phyloP scores from a whole-genome alignment of 1,284 basidiomycete genomes.

The Gomphus sp. region DNA sequence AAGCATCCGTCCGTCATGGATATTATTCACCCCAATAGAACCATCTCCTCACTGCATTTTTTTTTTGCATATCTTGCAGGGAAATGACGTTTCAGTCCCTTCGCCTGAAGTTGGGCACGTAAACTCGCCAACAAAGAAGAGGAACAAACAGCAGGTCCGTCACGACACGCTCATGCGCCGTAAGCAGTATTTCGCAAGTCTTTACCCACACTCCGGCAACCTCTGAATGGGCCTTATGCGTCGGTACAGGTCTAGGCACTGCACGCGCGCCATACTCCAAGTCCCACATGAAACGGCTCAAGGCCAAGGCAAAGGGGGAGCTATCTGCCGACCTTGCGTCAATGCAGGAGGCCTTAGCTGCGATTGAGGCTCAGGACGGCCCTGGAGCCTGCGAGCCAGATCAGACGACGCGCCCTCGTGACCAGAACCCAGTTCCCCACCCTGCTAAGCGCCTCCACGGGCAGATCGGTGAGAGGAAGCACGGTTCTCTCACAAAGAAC shows the following conservation, averaged over 20 bases:
- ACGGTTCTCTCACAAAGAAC: conserved; percentile 46
- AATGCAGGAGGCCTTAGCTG: conserved; percentile 47
- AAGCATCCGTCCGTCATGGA: conserved; percentile 25
- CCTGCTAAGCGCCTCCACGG: conserved; percentile 24
- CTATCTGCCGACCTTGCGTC: conserved; percentile 53
- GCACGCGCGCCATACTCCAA: conserved; percentile 60
- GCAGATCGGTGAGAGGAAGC: conserved; percentile 64
- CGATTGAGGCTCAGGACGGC: conserved; percentile 32
- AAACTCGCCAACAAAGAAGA: conserved; percentile 60
- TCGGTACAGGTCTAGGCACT: conserved; percentile 41
- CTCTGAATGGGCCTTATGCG: neutral
- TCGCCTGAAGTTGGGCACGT: conserved; percentile 19
- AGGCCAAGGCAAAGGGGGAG: conserved; percentile 62
- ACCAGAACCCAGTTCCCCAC: conserved; percentile 13
- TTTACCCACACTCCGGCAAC: conserved; percentile 5
- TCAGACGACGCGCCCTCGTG: conserved; percentile 7
- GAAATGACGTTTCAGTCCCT: conserved; percentile 32
- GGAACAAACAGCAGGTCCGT: conserved; percentile 58
- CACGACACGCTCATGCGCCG: conserved; percentile 61
- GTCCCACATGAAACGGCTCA: conserved; percentile 61
- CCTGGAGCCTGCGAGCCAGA: conserved; percentile 14
- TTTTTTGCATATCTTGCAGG: conserved; percentile 24
- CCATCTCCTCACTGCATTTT: neutral
- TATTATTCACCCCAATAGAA: neutral
- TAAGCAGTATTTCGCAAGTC: conserved; percentile 18